Percentiles rank a stretch among this genome's conserved stretches.
Evolutionary conservation across 441 rosid species (phyloP).

Genomic region (Brassica hybrid): DNA sequence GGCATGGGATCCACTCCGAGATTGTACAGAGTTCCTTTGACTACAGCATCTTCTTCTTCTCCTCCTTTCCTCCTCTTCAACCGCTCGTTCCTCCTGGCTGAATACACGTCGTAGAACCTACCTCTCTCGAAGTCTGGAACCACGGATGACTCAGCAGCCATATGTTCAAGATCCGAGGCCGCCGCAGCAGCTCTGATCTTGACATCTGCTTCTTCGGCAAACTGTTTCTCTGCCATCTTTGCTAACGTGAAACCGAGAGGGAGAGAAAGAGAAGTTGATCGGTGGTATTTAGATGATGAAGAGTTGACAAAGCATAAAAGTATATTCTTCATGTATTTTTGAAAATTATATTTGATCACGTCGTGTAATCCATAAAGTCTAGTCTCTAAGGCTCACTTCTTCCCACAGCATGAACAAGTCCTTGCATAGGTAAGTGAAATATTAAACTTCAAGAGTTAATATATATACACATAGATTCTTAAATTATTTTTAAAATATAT

Average conservation of each 20-base stretch:
- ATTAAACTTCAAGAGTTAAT: background rate
- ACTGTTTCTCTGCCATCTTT: background rate
- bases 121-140: slow-evolving; percentile 70
- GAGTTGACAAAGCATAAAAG: background rate
- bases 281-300: background rate
- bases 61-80: slow-evolving; percentile 66
- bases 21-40: slow-evolving; percentile 46
- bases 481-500: too few relatives aligned
- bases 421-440: background rate
- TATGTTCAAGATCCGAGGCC: slow-evolving; percentile 5
- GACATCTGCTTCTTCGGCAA: background rate
- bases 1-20: slow-evolving; percentile 72
- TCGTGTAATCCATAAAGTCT: slow-evolving; percentile 1
- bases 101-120: slow-evolving; percentile 78
- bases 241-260: slow-evolving; percentile 1
- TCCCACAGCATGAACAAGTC: background rate
- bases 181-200: background rate
- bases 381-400: background rate
- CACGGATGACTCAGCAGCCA: slow-evolving; percentile 44
- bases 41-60: slow-evolving; percentile 21
- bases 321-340: background rate
- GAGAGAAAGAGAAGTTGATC: slow-evolving; percentile 13
- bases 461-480: background rate
- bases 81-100: slow-evolving; percentile 85
- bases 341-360: background rate